Evolutionary conservation across 164 flowering plant genomes (phyloP), one percentile per base, ranked within the genome.

Genomic region (Umbellularia californica): DNA sequence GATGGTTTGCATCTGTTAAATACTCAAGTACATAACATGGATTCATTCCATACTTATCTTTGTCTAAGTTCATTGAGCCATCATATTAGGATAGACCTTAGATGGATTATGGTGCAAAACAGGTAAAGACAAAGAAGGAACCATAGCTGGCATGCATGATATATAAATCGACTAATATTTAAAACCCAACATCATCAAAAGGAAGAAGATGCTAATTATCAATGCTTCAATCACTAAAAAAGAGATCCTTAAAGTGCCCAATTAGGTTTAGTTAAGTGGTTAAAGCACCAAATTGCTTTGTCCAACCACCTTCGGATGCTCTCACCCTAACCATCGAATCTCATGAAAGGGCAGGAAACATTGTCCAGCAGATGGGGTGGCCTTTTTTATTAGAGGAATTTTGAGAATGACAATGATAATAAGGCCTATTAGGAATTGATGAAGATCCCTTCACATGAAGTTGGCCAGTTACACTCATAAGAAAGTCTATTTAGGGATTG

Each of bases 91-190:
- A 41, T 41, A 41, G 47, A 41, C 47, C 47, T 9, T 41, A 41
- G 11, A 41, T 15, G 7, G 67, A 25, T 25, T 25, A 24, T 64
- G 67, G 67, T 64, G 14, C 33, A 13, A 23, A 17, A 41, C 47
- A 41, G 47, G 23, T 4, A 64, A 2, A 13, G 67, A 64, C 67
- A 25, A 64, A 64, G 13, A 1, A 64, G 14, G 17, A 30, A 67
- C 7, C 69, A 67, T 33, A 67, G 69, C 69, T 67, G 50, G 28
- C 69, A 30, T 67, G 69, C 50, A 28, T 30, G 69, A 67, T n/a
- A 25, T 25, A 25, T 25, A 28, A 22, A 13, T 64, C 2, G 22
- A 24, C 69, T 24, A 64, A 17, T 67, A 20, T 25, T 28, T 33
- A 27, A 17, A 23, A 64, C 28, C 28, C 50, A 28, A 15, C 69